These are phyloP conservation scores for Coemansia sp. DNA, from an alignment of 192 early-diverging fungal genomes.

Conservation along the genomic window DNA sequence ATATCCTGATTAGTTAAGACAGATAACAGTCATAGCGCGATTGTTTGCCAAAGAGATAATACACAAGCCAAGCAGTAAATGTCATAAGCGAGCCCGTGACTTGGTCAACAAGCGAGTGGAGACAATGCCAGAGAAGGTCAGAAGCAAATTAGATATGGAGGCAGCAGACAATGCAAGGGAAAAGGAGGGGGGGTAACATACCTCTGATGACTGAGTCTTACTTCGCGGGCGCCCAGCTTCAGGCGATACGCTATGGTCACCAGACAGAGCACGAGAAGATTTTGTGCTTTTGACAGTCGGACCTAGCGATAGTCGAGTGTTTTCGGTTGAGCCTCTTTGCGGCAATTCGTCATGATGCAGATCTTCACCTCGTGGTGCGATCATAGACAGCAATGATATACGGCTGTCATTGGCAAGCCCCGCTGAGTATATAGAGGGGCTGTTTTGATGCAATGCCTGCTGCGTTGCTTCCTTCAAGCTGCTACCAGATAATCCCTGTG, in stretches of 20 bases:
- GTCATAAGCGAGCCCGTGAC: slow-evolving; percentile 1
- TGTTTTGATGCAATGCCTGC: slow-evolving; percentile 12
- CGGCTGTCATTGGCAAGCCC: slow-evolving; percentile 36
- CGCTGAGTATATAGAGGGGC: slow-evolving; percentile 27
- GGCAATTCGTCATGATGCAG: neutral
- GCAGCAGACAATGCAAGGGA: neutral
- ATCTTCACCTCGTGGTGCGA: slow-evolving; percentile 21
- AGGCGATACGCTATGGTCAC: slow-evolving; percentile 20
- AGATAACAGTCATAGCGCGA: neutral
- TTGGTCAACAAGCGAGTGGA: neutral
- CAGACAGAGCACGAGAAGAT: slow-evolving; percentile 43
- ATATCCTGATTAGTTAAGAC: slow-evolving; percentile 11
- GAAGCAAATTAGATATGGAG: slow-evolving; percentile 13
- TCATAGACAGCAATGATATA: slow-evolving; percentile 50
- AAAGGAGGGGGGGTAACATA: slow-evolving; percentile 17
- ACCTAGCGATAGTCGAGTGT: slow-evolving; percentile 22
- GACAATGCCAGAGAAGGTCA: neutral
- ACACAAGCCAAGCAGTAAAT: neutral
- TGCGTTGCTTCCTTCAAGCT: slow-evolving; percentile 40
- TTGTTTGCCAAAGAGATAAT: neutral
- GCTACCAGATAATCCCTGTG: slow-evolving; percentile 32
- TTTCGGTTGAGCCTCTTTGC: slow-evolving; percentile 9
- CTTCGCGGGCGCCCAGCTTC: slow-evolving; percentile 45
- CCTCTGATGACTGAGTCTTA: slow-evolving; percentile 55
- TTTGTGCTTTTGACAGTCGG: slow-evolving; percentile 34